Conservation (phyloP, 306 rosid genomes). For the Cucurbita ficifolia region DNA sequence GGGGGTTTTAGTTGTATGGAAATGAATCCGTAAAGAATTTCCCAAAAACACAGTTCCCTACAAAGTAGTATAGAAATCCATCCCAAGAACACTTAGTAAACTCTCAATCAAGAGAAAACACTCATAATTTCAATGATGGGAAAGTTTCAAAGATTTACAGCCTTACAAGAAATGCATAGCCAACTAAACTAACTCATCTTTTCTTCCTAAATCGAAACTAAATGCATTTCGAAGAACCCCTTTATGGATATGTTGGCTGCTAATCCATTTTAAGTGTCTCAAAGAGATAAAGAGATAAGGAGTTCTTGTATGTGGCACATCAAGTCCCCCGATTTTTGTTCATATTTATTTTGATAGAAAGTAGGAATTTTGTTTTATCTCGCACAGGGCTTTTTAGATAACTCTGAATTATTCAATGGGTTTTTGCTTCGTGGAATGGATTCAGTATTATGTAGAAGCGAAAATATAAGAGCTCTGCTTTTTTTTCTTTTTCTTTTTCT, state of each 20-base stretch:
- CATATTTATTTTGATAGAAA: neutral
- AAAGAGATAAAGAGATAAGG: neutral
- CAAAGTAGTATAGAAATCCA: neutral
- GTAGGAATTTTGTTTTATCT: neutral
- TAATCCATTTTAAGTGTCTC: neutral
- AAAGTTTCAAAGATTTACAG: neutral
- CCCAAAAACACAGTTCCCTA: neutral
- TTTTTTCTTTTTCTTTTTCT: neutral
- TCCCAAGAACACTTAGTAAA: neutral
- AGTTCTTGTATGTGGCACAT: neutral
- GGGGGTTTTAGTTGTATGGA: neutral
- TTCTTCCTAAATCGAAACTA: neutral
- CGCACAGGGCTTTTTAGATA: neutral
- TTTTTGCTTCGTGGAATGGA: neutral
- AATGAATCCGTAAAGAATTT: neutral
- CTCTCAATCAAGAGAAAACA: neutral
- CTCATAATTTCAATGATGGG: neutral
- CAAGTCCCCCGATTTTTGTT: neutral
- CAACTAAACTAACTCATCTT: neutral
- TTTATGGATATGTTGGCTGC: too few species aligned
- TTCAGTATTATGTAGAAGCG: neutral
- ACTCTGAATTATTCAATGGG: neutral
- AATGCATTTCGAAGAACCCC: too few species aligned
- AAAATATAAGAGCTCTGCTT: neutral
- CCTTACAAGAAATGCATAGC: too few species aligned